Base-by-base conservation (phyloP, 2,329 filamentous ascomycete species). In the Penicillium verrucosum region DNA sequence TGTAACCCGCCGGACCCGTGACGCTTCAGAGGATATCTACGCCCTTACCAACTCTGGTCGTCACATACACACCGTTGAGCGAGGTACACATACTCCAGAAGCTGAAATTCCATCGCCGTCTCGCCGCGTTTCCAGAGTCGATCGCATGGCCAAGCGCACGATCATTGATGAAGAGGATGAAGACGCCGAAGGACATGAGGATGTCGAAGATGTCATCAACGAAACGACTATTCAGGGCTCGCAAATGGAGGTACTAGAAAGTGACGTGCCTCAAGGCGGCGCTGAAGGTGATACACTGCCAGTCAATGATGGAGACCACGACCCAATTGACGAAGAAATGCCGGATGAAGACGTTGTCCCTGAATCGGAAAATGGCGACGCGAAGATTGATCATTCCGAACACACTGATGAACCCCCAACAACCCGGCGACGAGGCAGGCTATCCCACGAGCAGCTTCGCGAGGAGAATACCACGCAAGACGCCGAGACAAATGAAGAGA, bases 1-100 rank as follows among this genome's bases (percentile, higher is more conserved):
- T 59, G 85, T 80, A 60, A 85, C 82, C 66, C 83, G 85, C 44
- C 77, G 84, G 18, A 84, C 80, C 25, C 82, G 84, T 59, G 82
- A 84, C 60, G 75, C 81, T 4, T 79, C 82, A 27, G 80, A 82
- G 36, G 79, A 82, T 34, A 78, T 86, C 14, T 73, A 85, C 44
- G 82, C 81, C 16, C 73, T 87, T 43, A 82, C 83, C 3, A 81
- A 83, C 60, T 85, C 83, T 8, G 84, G 84, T 18, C 80, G 77
- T 57, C 83, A 86, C 68, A 77, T 79, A 56, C 71, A 82, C 52
- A 76, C 83, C 5, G 74, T 85, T 10, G 77, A 82, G 58, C 74
- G 78, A 61, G 81, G 80, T 27, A 84, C 83, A 3, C 75, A 73
- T 40, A 85, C 79, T 54, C 80, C 82, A 4, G 78, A 83, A 57